Conservation (phyloP, 371 early-diverging fungal species). For the Mucor velutinosus region DNA sequence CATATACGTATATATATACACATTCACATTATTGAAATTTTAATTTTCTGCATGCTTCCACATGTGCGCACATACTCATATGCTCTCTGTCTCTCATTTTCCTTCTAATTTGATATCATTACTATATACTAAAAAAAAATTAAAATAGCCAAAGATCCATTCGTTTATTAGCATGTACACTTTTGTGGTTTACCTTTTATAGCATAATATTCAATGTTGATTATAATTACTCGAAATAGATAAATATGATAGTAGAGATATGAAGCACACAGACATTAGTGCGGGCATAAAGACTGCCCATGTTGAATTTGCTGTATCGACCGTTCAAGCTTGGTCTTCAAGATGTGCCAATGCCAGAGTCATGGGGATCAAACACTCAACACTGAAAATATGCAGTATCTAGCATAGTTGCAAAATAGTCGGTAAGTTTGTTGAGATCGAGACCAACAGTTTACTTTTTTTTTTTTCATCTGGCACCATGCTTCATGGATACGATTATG, state of each 20-base stretch:
- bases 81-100: neutral
- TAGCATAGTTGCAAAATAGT: no score
- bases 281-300: neutral
- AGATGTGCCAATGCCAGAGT: no score
- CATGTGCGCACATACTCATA: neutral
- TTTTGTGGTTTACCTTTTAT: neutral
- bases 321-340: no score
- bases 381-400: no score
- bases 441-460: neutral
- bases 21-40: neutral
- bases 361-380: no score
- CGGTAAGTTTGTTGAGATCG: neutral
- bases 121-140: no score
- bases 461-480: neutral
- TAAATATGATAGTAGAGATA: neutral
- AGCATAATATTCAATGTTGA: neutral
- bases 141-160: no score
- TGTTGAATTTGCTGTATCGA: no score
- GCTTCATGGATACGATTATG: neutral
- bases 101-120: no score
- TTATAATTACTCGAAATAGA: neutral
- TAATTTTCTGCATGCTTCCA: neutral
- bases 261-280: neutral
- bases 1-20: neutral
- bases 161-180: neutral